These are phyloP conservation scores for Neospermospora avenae DNA, from an alignment of 2,329 filamentous ascomycete species.

Conservation along the genomic window DNA sequence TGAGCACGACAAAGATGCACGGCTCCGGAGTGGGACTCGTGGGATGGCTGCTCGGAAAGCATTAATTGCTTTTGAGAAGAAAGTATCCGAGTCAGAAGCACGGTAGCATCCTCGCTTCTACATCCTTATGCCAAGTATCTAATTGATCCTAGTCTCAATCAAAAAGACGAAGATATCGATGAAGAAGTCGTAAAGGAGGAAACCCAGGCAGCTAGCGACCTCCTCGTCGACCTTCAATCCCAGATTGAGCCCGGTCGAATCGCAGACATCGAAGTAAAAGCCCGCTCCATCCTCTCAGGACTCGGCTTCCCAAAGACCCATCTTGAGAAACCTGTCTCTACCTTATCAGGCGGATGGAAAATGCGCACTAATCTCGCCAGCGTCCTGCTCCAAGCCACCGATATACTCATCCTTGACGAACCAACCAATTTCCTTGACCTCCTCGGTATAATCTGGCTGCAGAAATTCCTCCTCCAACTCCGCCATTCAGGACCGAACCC, in stretches of 20 bases:
- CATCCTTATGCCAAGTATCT: background rate
- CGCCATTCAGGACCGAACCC: constrained; percentile 48
- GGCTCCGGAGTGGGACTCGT: constrained; percentile 69
- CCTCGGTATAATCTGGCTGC: constrained; percentile 80
- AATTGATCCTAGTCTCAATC: constrained; percentile 38
- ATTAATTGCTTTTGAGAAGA: constrained; percentile 65
- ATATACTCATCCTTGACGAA: constrained; percentile 80
- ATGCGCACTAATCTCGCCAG: constrained; percentile 66
- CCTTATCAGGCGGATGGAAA: constrained; percentile 74
- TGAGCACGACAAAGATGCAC: constrained; percentile 68
- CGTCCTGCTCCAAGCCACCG: constrained; percentile 67
- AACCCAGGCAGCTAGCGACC: constrained; percentile 65
- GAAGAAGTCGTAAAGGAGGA: constrained; percentile 57
- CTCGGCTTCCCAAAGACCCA: constrained; percentile 66
- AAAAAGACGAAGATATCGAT: constrained; percentile 55
- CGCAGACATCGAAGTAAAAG: constrained; percentile 61
- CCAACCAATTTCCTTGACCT: constrained; percentile 86
- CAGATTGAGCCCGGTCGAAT: constrained; percentile 64
- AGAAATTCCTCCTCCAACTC: constrained; percentile 63
- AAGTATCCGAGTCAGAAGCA: constrained; percentile 50
- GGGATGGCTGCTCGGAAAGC: constrained; percentile 75
- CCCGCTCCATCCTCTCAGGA: constrained; percentile 63
- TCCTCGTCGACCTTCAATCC: constrained; percentile 66
- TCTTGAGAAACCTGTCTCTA: constrained; percentile 57
- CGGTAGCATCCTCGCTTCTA: constrained; percentile 26